These are phyloP conservation scores for Dovyalis caffra DNA, from an alignment of 345 rosid genomes.

Conservation along the genomic window DNA sequence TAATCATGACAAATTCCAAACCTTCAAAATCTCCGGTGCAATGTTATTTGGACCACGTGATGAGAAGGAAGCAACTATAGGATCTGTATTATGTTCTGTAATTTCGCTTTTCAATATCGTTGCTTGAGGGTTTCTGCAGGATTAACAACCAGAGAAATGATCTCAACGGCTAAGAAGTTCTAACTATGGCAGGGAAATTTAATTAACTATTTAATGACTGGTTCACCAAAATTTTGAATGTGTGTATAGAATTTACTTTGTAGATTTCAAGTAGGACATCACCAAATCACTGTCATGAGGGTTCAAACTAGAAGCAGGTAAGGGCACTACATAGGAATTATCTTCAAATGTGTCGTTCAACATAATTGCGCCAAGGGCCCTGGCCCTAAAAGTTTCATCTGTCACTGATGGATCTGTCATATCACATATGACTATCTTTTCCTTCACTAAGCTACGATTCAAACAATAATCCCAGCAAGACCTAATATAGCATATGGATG, in stretches of 20 bases:
- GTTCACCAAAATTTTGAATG: too few relatives aligned
- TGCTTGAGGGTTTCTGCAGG: conserved; percentile 22
- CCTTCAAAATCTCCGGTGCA: conserved; percentile 27
- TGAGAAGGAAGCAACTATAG: conserved; percentile 35
- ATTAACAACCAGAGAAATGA: not conserved
- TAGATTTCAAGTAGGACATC: conserved; percentile 27
- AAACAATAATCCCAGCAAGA: conserved; percentile 25
- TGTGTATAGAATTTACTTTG: conserved; percentile 28
- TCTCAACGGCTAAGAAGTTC: too few relatives aligned
- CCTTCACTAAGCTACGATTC: conserved; percentile 30
- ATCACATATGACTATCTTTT: conserved; percentile 40
- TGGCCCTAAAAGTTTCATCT: conserved; percentile 14
- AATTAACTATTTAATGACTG: too few relatives aligned
- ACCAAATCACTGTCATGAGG: not conserved
- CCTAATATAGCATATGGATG: conserved; percentile 24
- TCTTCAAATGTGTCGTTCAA: not conserved
- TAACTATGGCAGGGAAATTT: too few relatives aligned
- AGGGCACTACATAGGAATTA: conserved; percentile 16
- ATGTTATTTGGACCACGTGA: conserved; percentile 39
- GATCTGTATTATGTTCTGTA: conserved; percentile 27
- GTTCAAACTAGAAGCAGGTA: conserved; percentile 24
- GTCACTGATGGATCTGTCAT: accelerated
- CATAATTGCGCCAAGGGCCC: conserved; percentile 35
- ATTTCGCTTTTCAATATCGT: conserved; percentile 34
- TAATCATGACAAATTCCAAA: not conserved